Percentiles rank a stretch among this genome's conserved stretches.
Conservation (phyloP, 2,329 filamentous ascomycete genomes). For the Pseudocercospora fijiensis region DNA sequence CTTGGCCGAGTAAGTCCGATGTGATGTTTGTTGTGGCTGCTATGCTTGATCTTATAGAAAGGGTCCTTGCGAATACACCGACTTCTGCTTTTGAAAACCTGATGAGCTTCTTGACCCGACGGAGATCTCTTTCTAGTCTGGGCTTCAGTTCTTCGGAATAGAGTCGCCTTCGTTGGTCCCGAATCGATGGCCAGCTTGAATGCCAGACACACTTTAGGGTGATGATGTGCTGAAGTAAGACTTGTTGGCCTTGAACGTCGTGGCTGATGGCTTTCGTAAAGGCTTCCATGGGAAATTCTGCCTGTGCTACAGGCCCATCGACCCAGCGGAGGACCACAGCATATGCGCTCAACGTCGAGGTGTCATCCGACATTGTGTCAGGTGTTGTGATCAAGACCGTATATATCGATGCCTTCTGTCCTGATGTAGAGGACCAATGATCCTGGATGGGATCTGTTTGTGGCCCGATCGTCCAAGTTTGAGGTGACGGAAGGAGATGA, state of each 20-base stretch:
- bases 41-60: background rate
- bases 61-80: slow-evolving; percentile 6
- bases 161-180: slow-evolving; percentile 10
- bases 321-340: slow-evolving; percentile 13
- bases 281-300: slow-evolving; percentile 13
- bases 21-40: slow-evolving; percentile 11
- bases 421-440: background rate
- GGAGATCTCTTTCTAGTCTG: slow-evolving; percentile 7
- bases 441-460: background rate
- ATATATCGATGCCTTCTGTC: background rate
- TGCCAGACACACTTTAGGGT: slow-evolving; percentile 14
- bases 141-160: slow-evolving; percentile 16
- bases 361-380: background rate
- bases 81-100: slow-evolving; percentile 12
- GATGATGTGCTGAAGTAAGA: slow-evolving; percentile 15
- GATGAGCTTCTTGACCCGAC: slow-evolving; percentile 10
- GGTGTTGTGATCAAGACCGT: background rate
- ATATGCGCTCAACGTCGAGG: slow-evolving; percentile 14
- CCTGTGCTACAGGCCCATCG: background rate
- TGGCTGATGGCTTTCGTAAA: slow-evolving; percentile 15
- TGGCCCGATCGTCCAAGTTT: background rate
- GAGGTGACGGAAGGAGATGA: background rate
- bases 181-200: slow-evolving; percentile 15
- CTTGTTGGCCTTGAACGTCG: slow-evolving; percentile 13
- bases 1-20: slow-evolving; percentile 12